Conservation (phyloP, 768 basidiomycete species). For the Suillus occidentalis region DNA sequence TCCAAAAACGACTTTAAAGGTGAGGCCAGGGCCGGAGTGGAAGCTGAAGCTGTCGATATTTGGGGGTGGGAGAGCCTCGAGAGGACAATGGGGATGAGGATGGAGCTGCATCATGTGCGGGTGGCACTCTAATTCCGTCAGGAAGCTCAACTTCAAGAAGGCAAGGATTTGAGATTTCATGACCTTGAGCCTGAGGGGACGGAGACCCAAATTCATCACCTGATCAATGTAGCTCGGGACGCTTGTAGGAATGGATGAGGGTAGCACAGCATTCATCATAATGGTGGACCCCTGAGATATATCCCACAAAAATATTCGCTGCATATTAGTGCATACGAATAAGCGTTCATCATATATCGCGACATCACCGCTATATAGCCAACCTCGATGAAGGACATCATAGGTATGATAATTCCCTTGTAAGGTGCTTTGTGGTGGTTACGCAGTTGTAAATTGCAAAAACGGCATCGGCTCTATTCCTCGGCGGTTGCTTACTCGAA, state of each 20-base stretch:
- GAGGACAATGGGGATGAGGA: neutral
- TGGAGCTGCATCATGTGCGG: neutral
- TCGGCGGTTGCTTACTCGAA: conserved; percentile 73
- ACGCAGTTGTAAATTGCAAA: conserved; percentile 71
- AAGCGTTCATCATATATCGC: conserved; percentile 68
- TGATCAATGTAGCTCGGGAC: no score
- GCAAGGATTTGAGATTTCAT: neutral
- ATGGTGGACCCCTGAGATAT: no score
- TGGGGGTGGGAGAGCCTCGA: neutral
- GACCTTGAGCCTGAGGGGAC: neutral
- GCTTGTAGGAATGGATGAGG: no score
- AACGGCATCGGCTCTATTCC: conserved; percentile 76
- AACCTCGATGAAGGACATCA: conserved; percentile 85
- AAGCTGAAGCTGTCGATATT: neutral
- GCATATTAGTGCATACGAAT: conserved; percentile 59
- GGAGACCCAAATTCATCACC: no score
- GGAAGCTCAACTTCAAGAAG: neutral
- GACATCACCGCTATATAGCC: conserved; percentile 68
- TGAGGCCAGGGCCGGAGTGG: neutral
- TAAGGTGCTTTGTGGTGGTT: conserved; percentile 2
- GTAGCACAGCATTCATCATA: no score
- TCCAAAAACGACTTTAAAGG: neutral
- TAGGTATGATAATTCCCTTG: conserved; percentile 54
- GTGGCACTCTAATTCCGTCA: neutral
- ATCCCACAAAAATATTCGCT: conserved; percentile 19